phyloP scores from a whole-genome alignment of 345 rosid species.

The Brassica carinata region DNA sequence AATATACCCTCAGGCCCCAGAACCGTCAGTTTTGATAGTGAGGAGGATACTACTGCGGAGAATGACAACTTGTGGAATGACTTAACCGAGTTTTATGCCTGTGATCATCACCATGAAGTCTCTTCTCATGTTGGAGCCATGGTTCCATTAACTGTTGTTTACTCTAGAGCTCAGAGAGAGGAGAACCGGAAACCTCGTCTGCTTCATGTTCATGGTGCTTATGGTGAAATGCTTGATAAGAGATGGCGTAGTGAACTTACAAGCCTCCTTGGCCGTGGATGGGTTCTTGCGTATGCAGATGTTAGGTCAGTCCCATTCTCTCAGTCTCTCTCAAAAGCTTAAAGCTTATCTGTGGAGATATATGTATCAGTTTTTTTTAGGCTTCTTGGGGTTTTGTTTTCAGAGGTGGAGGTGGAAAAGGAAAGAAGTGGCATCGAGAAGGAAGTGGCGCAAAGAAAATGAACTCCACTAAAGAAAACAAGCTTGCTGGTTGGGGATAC shows the following conservation, averaged over 20 bases:
- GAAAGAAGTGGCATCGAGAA: slow-evolving; percentile 77
- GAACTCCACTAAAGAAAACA: no score
- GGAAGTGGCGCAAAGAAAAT: slow-evolving; percentile 72
- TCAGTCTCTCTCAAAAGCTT: slow-evolving; percentile 17
- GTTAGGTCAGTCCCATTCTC: slow-evolving; percentile 64
- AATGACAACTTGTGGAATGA: slow-evolving; percentile 85
- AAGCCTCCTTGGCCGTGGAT: slow-evolving; percentile 97
- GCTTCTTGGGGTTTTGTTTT: slow-evolving; percentile 19
- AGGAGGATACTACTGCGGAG: slow-evolving; percentile 45
- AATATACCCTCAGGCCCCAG: slow-evolving; percentile 43
- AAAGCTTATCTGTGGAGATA: neutral
- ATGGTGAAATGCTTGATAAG: slow-evolving; percentile 88
- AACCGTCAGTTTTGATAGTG: slow-evolving; percentile 41
- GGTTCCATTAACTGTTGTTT: slow-evolving; percentile 81
- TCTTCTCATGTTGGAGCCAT: slow-evolving; percentile 69
- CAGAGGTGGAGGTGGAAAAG: slow-evolving; percentile 94
- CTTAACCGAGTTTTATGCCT: slow-evolving; percentile 83
- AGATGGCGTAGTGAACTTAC: slow-evolving; percentile 90
- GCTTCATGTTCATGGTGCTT: slow-evolving; percentile 96
- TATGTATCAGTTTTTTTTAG: neutral
- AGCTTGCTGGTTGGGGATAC: slow-evolving; percentile 94
- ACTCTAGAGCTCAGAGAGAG: slow-evolving; percentile 54
- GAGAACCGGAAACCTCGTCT: slow-evolving; percentile 62
- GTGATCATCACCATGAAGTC: slow-evolving; percentile 69
- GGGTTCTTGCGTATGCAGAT: slow-evolving; percentile 95